Evolutionary conservation across 1,284 basidiomycete genomes (phyloP).

Genomic region (Meira miltonrushii): DNA sequence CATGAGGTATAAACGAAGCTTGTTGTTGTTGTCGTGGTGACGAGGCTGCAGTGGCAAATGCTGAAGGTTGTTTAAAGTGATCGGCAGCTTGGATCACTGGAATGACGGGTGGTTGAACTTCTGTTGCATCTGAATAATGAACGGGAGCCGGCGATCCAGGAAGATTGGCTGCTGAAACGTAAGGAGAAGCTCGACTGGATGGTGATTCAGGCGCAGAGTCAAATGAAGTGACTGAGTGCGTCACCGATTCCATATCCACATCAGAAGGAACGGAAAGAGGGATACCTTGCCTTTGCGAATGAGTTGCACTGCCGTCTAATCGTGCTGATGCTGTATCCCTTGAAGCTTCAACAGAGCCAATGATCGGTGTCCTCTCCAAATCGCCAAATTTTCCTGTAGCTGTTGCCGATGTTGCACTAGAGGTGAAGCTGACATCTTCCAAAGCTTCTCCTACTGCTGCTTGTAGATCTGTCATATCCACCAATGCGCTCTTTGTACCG

Average conservation of each 20-base stretch:
- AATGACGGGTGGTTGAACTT: background rate
- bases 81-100: background rate
- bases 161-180: background rate
- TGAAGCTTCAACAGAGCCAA: background rate
- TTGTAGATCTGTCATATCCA: constrained; percentile 31
- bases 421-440: constrained; percentile 37
- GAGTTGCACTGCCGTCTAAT: too few relatives aligned
- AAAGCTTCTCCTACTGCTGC: constrained; percentile 35
- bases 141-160: constrained; percentile 1
- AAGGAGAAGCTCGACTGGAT: background rate
- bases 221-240: background rate
- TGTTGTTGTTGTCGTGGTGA: background rate
- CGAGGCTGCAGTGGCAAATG: background rate
- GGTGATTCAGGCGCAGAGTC: background rate
- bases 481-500: background rate
- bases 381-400: background rate
- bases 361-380: background rate
- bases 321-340: background rate
- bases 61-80: background rate
- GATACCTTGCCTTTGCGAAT: too few relatives aligned
- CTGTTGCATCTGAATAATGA: background rate
- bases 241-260: constrained; percentile 1
- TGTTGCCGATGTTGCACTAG: background rate
- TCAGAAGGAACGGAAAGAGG: background rate
- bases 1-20: background rate